These are phyloP conservation scores for Herpetomonas tarakana DNA, from an alignment of 208 protist species.

Conservation along the genomic window DNA sequence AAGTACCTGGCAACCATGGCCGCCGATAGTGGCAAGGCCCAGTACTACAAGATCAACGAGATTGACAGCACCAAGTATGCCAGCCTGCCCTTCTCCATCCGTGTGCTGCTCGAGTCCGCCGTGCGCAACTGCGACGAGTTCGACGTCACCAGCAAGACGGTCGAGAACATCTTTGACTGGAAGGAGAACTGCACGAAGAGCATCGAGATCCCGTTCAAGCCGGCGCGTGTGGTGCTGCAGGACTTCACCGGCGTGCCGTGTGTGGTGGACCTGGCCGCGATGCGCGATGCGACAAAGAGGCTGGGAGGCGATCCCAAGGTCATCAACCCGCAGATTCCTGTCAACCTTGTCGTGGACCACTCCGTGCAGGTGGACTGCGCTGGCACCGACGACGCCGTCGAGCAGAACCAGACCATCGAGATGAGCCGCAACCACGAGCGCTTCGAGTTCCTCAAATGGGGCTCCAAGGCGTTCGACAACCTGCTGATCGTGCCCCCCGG, in stretches of 20 bases:
- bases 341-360: slow-evolving; percentile 97
- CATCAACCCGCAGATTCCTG: slow-evolving; percentile 96
- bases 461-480: slow-evolving; percentile 93
- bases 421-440: slow-evolving; percentile 95
- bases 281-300: slow-evolving; percentile 92
- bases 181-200: slow-evolving; percentile 83
- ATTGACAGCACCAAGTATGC: slow-evolving; percentile 71
- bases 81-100: slow-evolving; percentile 93
- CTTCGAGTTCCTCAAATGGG: slow-evolving; percentile 98
- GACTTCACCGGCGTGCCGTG: slow-evolving; percentile 96
- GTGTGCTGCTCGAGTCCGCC: slow-evolving; percentile 94
- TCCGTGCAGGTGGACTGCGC: slow-evolving; percentile 93
- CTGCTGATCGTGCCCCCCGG: slow-evolving; percentile 96
- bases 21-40: slow-evolving; percentile 43
- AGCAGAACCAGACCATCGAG: slow-evolving; percentile 93
- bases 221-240: slow-evolving; percentile 94
- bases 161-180: slow-evolving; percentile 95
- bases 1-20: slow-evolving; percentile 64
- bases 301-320: slow-evolving; percentile 89
- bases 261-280: slow-evolving; percentile 96
- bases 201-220: slow-evolving; percentile 96
- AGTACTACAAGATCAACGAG: slow-evolving; percentile 87
- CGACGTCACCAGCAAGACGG: slow-evolving; percentile 84
- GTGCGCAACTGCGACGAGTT: slow-evolving; percentile 96
- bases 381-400: slow-evolving; percentile 67